Conservation (phyloP, 2,329 filamentous ascomycete genomes). For the Ophiostoma australiae region DNA sequence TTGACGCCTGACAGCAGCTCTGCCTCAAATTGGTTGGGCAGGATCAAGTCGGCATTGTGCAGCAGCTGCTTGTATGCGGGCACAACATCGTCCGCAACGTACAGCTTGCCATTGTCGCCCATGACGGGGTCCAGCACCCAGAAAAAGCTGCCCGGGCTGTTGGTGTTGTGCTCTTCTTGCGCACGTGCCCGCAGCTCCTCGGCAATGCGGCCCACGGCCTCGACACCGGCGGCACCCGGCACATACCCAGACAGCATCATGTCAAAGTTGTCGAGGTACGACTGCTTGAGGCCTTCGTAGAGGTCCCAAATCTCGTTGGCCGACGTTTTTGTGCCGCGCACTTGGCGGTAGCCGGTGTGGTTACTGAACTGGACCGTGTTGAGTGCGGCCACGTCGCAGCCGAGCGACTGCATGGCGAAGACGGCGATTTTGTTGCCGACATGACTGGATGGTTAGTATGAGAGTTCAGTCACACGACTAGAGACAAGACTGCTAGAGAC, state of each 20-base stretch:
- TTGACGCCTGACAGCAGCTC: constrained; percentile 86
- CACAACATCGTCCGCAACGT: constrained; percentile 86
- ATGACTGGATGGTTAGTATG: constrained; percentile 54
- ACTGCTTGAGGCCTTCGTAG: constrained; percentile 78
- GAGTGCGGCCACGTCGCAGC: constrained; percentile 87
- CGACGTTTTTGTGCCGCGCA: constrained; percentile 76
- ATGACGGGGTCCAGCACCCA: constrained; percentile 98
- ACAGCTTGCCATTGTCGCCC: constrained; percentile 90
- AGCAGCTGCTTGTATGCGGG: constrained; percentile 82
- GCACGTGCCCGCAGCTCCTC: constrained; percentile 69
- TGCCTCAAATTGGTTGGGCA: constrained; percentile 96
- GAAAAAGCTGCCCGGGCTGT: constrained; percentile 76
- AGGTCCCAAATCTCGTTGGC: constrained; percentile 78
- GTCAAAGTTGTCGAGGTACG: constrained; percentile 81
- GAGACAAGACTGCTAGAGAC: too few relatives aligned
- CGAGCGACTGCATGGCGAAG: constrained; percentile 87
- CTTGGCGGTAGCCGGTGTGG: constrained; percentile 86
- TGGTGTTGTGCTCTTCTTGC: constrained; percentile 32
- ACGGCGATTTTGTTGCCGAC: constrained; percentile 97
- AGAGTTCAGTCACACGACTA: too few relatives aligned
- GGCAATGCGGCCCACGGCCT: constrained; percentile 78
- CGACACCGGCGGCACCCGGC: constrained; percentile 77
- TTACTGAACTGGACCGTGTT: constrained; percentile 99
- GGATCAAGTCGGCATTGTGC: constrained; percentile 77
- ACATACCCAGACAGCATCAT: constrained; percentile 94